Base-by-base conservation (phyloP, 2,329 filamentous ascomycete genomes). In the Bipolaris zeicola region DNA sequence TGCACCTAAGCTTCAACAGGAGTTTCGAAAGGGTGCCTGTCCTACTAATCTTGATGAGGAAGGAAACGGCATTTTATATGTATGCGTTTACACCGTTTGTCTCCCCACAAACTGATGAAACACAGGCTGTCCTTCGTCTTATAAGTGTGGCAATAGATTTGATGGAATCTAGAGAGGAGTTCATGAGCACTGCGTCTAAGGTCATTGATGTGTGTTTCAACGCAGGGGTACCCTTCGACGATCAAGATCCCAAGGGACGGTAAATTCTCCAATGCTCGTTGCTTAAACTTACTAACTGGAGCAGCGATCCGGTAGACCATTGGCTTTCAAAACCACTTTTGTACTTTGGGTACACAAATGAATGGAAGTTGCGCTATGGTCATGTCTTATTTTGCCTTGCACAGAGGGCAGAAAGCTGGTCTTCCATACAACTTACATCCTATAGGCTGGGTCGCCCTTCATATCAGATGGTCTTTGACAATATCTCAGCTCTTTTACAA, bases 361-460 rank as follows among this genome's bases (percentile, higher is more conserved):
- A 24, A 11, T 14, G 4, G 13, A 24, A 7, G 5, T 22, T 7
- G 13, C 3, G 20, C 13, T n/a, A 41, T n/a, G 5, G 14, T 2
- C 38, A 26, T n/a, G 24, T 31, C 2, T 11, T 44, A 2, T 33
- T 18, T 5, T 11, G 16, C 7, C 16, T 44, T 31, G 24, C 6
- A 18, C 26, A 20, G n/a, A 31, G 10, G n/a, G 3, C 16, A 5
- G n/a, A 33, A 44, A 33, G 42, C 24, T 44, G 42, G 42, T 44
- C 42, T 3, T n/a, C 33, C 42, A 1, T 5, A 18, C 8, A 6
- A 31, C 1, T 5, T 16, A n/a, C 8, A 13, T 13, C 1, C 11
- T 33, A n/a, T 10, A 1, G 1, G 10, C 1, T 10, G 8, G 2
- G 3, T 2, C 0, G 1, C 2, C 3, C 8, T 28, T 28, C 26